phyloP scores from a whole-genome alignment of 139 green algal species.

The Monoraphidium neglectum region DNA sequence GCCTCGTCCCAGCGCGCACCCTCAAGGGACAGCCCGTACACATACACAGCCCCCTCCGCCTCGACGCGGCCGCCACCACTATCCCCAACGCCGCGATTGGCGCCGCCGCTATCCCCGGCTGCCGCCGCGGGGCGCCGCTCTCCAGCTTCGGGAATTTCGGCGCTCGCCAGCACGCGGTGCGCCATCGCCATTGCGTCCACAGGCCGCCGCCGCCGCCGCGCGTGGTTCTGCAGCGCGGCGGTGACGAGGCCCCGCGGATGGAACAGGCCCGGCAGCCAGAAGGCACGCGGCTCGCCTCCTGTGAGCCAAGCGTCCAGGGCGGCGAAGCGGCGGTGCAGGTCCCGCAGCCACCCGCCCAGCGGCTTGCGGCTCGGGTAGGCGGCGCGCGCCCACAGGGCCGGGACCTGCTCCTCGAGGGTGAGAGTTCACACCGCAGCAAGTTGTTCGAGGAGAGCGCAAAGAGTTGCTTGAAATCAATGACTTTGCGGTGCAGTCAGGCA shows the following conservation, averaged over 20 bases:
- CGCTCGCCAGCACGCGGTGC: slow-evolving; percentile 54
- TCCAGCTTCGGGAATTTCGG: not conserved
- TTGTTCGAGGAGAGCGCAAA: not conserved
- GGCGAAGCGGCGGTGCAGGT: slow-evolving; percentile 63
- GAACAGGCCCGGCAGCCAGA: slow-evolving; percentile 87
- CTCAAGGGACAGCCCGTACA: slow-evolving; percentile 82
- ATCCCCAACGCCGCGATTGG: not conserved
- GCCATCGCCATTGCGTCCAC: slow-evolving; percentile 76
- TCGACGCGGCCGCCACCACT: not conserved
- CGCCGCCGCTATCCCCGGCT: not conserved
- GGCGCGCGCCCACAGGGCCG: slow-evolving; percentile 59
- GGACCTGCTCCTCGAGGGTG: slow-evolving; percentile 51
- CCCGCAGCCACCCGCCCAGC: slow-evolving; percentile 69
- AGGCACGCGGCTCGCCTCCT: slow-evolving; percentile 61
- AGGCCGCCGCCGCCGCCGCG: slow-evolving; percentile 59
- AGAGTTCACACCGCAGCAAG: no score
- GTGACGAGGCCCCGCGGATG: slow-evolving; percentile 89
- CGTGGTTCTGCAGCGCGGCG: slow-evolving; percentile 76
- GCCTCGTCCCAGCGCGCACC: slow-evolving; percentile 57
- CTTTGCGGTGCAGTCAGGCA: not conserved
- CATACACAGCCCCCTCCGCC: slow-evolving; percentile 48
- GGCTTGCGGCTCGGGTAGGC: slow-evolving; percentile 83
- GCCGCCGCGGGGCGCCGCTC: no score
- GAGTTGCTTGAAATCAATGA: not conserved
- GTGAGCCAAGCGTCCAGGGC: slow-evolving; percentile 74